Conservation (phyloP, 306 rosid species). For the Mucuna pruriens region DNA sequence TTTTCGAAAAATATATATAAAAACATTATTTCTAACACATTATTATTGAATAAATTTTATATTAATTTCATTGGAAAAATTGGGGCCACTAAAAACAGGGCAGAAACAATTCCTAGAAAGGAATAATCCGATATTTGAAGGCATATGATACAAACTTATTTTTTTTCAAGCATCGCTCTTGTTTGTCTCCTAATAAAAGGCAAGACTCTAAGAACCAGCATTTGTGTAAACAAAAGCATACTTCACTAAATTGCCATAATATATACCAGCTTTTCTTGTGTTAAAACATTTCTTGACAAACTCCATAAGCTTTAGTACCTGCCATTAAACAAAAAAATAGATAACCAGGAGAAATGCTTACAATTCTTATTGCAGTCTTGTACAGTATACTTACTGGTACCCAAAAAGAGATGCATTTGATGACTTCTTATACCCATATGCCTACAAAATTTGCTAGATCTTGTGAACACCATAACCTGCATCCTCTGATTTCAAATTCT, state of each 20-base stretch:
- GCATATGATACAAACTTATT: no score
- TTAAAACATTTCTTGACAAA: background rate
- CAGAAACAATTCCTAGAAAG: no score
- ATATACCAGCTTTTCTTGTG: background rate
- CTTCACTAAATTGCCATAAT: background rate
- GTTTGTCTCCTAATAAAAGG: no score
- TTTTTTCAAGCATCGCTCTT: no score
- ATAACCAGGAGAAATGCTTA: background rate
- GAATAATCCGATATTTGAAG: no score
- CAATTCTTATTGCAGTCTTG: background rate
- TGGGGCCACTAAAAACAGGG: no score
- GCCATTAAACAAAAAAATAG: background rate
- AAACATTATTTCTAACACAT: no score
- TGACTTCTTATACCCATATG: background rate
- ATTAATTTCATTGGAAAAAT: no score
- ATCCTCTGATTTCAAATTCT: slow-evolving; percentile 77
- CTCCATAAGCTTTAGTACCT: background rate
- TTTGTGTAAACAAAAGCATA: background rate
- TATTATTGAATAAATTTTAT: no score
- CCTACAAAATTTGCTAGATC: slow-evolving; percentile 51
- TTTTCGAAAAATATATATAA: no score
- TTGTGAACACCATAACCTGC: slow-evolving; percentile 72
- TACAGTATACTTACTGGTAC: background rate
- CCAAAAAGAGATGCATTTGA: background rate
- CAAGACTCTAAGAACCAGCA: background rate